Base-by-base conservation (phyloP, 2,329 filamentous ascomycete species). In the Thielaviopsis euricoi region DNA sequence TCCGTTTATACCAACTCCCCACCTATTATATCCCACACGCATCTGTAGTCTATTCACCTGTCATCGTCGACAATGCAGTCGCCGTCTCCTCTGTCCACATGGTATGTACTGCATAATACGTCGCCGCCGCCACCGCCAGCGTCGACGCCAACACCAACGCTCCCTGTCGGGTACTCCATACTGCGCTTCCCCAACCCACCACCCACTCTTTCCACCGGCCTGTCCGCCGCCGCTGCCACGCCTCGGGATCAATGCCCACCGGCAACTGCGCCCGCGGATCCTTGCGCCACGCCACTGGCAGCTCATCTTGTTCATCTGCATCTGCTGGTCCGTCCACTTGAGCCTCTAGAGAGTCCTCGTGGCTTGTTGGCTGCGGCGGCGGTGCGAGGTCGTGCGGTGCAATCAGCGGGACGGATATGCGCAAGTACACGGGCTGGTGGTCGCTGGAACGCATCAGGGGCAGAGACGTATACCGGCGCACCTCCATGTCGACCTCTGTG, bases 381-480 rank as follows among this genome's bases (percentile, higher is more conserved):
- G 73, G 71, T 3, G 64, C 61, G 43, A 80, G 67, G 50, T 71
- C 69, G 10, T 67, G 65, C 2, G 69, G 68, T 12, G 68, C 64
- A 53, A 81, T 63, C 6, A 88, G 71, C 1, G 87, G 85, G 17
- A 96, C 76, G 0, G 74, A 73, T 7, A 83, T 74, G 3, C 85
- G 80, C 23, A 95, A 74, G 53, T 82, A 86, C 2, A 97, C 93
- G 6, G 89, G 79, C 29, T 88, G 81, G 70, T 98, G 93, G 68
- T 98, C 93, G 57, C 87, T 93, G 9, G 84, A 87, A n/a, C 80
- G 76, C 61, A 94, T 79, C 1, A 94, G 72, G 1, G 90, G 88
- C 26, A 97, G 74, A 17, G 86, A 81, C 17, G 82, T 76, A 69
- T 97, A 97, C 23, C 81, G 74, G 23, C 72, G 69, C n/a, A 88